Evolutionary conservation across 2,329 filamentous ascomycete species (phyloP), one percentile per base, ranked within the genome.

Genomic region (Fusarium metavorans): DNA sequence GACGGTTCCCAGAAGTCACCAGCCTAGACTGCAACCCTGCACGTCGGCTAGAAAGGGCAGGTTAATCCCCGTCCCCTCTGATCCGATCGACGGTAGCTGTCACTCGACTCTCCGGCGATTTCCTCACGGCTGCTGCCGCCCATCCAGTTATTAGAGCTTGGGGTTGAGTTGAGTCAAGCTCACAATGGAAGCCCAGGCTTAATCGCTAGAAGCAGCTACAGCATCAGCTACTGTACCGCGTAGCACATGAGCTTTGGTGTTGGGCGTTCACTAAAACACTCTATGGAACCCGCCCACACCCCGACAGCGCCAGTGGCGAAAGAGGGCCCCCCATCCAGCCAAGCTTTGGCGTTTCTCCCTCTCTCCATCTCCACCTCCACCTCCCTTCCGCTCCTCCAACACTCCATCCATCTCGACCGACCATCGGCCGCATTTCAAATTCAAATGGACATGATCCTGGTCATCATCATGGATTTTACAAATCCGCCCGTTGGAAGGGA

Each of bases 391-490:
- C 61, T 71, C 41, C 61, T 48, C 57, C 64, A 60, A 62, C 63
- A 41, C 32, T 20, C 32, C 25, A 23, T 34, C 68, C 58, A 52
- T 30, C 39, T 45, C 52, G 27, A 59, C 62, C 52, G 39, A 48
- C 50, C 65, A 52, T 63, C 50, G 41, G 69, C 56, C 30, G 23
- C 57, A 23, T n/a, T 56, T 52, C 32, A 67, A 64, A 65, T 54
- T 45, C 34, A 56, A 66, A 52, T 32, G 30, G 30, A 10, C 35
- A 73, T 71, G 64, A 73, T 50, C 67, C 45, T 25, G 41, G 67
- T 68, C 72, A 67, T 63, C 72, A 71, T 70, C 67, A 73, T 77
- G 72, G 39, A 64, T 39, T 68, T 67, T 71, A 13, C 34, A 32
- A 63, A 66, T 72, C 71, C 45, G 41, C 65, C 64, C 58, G 59